A percentile compares a stretch with the other conserved stretches of the same genome.
Evolutionary conservation across 192 early-diverging fungal genomes (phyloP).

Genomic region (Coemansia sp.): DNA sequence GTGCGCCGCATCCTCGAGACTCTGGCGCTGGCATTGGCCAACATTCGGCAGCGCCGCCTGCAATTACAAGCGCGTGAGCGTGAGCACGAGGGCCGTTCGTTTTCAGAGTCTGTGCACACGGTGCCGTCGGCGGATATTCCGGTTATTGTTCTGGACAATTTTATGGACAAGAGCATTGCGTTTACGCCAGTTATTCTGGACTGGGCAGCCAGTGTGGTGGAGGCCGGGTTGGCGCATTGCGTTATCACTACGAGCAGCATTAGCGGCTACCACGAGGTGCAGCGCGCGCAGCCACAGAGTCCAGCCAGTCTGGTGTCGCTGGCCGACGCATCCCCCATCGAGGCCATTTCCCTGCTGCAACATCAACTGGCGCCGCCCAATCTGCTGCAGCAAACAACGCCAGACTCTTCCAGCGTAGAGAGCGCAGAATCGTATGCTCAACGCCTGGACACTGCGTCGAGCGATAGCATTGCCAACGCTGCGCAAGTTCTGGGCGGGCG

Average conservation of each 20-base stretch:
- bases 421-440: constrained; percentile 10
- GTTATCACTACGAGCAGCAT: constrained; percentile 82
- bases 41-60: constrained; percentile 45
- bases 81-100: background rate
- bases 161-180: constrained; percentile 71
- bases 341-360: constrained; percentile 42
- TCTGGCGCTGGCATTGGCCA: constrained; percentile 69
- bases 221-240: constrained; percentile 87
- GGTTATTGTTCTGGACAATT: constrained; percentile 87
- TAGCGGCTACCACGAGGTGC: constrained; percentile 63
- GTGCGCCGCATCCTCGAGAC: constrained; percentile 82
- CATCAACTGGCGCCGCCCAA: constrained; percentile 32
- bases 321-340: constrained; percentile 40
- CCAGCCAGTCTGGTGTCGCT: constrained; percentile 44
- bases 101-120: constrained; percentile 2
- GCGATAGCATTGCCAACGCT: constrained; percentile 35
- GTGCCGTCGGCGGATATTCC: constrained; percentile 67
- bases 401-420: background rate
- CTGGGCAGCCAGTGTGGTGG: constrained; percentile 79
- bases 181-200: constrained; percentile 67
- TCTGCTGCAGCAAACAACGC: background rate
- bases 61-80: constrained; percentile 35
- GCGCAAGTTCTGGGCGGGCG: constrained; percentile 85
- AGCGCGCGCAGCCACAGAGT: constrained; percentile 48
- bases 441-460: constrained; percentile 19